Percentiles rank a stretch among this genome's conserved stretches.
Conservation (phyloP, 805 yeast genomes). For the Myxozyma lipomycoides region DNA sequence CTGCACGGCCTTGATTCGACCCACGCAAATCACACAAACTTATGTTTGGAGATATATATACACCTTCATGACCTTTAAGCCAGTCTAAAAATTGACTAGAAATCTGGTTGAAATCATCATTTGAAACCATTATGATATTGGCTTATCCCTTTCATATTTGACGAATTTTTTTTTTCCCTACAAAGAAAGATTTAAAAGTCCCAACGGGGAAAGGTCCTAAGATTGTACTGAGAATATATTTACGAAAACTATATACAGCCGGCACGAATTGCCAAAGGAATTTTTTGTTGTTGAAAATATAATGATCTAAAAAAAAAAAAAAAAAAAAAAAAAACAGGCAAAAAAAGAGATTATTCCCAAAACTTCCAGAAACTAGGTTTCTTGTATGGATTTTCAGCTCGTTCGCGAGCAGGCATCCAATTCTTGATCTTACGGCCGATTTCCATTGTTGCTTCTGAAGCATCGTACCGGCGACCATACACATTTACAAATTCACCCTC, state of each 20-base stretch:
- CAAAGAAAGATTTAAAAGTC: not conserved
- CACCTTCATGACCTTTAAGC: constrained; percentile 19
- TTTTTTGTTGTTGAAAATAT: too few relatives aligned
- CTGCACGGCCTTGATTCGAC: constrained; percentile 69
- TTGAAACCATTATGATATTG: not conserved
- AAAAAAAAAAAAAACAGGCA: not conserved
- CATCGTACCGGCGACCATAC: constrained; percentile 84
- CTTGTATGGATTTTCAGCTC: constrained; percentile 12
- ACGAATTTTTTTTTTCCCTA: not conserved
- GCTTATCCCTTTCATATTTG: too few relatives aligned
- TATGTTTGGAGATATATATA: constrained; percentile 52
- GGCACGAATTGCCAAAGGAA: too few relatives aligned
- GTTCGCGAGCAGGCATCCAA: constrained; percentile 53
- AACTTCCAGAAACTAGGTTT: constrained; percentile 24
- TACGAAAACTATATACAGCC: not conserved
- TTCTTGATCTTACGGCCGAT: constrained; percentile 71
- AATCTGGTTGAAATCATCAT: constrained; percentile 2
- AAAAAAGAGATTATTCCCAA: constrained; percentile 13
- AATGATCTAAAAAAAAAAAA: too few relatives aligned
- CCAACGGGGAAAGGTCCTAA: not conserved
- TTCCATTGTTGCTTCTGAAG: constrained; percentile 69
- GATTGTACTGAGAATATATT: not conserved
- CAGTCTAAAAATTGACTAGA: constrained; percentile 18
- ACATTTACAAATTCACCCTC: constrained; percentile 95
- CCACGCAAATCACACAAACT: constrained; percentile 56